These are phyloP conservation scores for Phalaenopsis aphrodite DNA, from an alignment of 106 monocot species.

Conservation along the genomic window DNA sequence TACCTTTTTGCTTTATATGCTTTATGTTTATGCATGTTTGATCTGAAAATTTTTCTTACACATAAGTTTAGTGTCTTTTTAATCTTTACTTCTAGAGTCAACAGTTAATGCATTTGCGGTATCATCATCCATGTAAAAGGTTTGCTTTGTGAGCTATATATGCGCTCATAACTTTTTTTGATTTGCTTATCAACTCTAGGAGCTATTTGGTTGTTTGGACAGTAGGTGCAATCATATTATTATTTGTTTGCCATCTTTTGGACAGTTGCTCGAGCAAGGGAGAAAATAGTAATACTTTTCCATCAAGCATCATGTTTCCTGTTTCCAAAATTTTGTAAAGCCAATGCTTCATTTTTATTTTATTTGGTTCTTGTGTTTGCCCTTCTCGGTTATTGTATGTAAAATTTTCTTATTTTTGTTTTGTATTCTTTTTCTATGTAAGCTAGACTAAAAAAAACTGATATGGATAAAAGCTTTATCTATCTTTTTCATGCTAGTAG, in stretches of 20 bases:
- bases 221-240: background rate
- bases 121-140: background rate
- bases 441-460: background rate
- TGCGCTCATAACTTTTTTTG: background rate
- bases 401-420: background rate
- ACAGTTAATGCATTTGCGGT: background rate
- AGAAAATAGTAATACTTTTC: background rate
- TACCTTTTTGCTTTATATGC: background rate
- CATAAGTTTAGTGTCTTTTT: too few species aligned
- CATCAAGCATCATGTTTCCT: background rate
- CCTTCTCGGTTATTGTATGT: background rate
- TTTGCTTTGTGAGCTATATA: background rate
- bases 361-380: background rate
- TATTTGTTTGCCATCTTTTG: background rate
- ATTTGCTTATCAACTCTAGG: background rate
- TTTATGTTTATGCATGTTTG: too few species aligned
- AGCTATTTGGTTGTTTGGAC: background rate
- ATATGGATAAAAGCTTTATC: background rate
- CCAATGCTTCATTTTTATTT: background rate
- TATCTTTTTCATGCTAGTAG: slow-evolving; percentile 13
- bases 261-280: background rate
- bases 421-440: background rate
- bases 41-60: too few species aligned
- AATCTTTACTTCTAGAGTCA: background rate
- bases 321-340: background rate